Conservation (phyloP, 352 stramenopile genomes). For the Phytophthora kernoviae region DNA sequence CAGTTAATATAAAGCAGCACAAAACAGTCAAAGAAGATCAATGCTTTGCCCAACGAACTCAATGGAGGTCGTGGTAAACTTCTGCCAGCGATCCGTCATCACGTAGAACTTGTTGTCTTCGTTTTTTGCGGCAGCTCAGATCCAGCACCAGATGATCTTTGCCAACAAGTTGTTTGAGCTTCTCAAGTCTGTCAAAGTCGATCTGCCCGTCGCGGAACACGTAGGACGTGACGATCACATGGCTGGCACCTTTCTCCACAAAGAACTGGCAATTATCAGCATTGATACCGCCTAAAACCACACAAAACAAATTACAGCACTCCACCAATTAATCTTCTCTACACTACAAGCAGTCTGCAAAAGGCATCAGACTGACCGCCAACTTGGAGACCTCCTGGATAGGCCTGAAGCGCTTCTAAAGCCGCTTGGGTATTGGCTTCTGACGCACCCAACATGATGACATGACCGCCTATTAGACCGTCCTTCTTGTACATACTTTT, state of each 20-base stretch:
- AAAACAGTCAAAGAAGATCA: not conserved
- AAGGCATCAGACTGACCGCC: conserved; percentile 67
- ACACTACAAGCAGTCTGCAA: not conserved
- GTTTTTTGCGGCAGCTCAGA: conserved; percentile 94
- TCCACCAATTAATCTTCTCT: not conserved
- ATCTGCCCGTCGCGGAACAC: conserved; percentile 95
- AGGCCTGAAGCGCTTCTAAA: conserved; percentile 85
- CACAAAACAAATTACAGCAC: conserved; percentile 3
- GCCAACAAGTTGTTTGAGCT: conserved; percentile 69
- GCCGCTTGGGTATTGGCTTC: conserved; percentile 92
- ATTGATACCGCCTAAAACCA: conserved; percentile 82
- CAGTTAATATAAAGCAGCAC: not conserved
- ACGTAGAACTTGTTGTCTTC: conserved; percentile 93
- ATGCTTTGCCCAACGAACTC: conserved; percentile 45
- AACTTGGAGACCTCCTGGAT: conserved; percentile 94
- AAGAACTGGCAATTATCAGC: conserved; percentile 94
- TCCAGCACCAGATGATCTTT: conserved; percentile 93
- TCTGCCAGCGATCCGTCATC: conserved; percentile 97
- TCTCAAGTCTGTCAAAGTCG: conserved; percentile 77
- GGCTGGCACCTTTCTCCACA: conserved; percentile 94
- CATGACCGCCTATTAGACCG: conserved; percentile 92
- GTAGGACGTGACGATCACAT: conserved; percentile 98
- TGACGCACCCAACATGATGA: conserved; percentile 97
- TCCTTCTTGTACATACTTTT: conserved; percentile 93
- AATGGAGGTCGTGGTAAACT: conserved; percentile 93